A percentile compares a stretch with the other conserved stretches of the same genome.
Evolutionary conservation across 1,284 basidiomycete species (phyloP).

Genomic region (Fomitopsis pinicola): DNA sequence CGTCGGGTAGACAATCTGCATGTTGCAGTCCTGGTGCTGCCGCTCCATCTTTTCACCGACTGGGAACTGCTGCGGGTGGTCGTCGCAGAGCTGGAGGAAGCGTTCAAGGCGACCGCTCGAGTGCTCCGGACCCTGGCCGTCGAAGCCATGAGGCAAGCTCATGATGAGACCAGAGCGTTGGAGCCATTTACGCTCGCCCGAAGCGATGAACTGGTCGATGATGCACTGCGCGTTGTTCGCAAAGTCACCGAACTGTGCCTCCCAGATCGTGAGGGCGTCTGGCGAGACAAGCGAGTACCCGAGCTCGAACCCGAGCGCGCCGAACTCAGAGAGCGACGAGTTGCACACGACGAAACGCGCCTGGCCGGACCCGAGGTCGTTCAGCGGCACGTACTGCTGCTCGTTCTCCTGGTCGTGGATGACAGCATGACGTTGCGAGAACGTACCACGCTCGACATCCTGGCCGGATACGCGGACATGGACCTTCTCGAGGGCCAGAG

Average conservation of each 20-base stretch:
- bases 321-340: constrained; percentile 96
- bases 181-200: constrained; percentile 97
- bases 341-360: constrained; percentile 95
- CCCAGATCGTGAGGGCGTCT: constrained; percentile 94
- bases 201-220: constrained; percentile 98
- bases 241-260: constrained; percentile 99
- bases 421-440: constrained; percentile 98
- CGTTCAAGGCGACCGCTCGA: constrained; percentile 95
- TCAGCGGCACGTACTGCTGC: constrained; percentile 85
- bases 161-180: constrained; percentile 93
- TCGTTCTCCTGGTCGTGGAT: constrained; percentile 96
- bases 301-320: constrained; percentile 95
- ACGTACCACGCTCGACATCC: constrained; percentile 99
- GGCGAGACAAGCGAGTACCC: constrained; percentile 99
- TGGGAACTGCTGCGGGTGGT: constrained; percentile 93
- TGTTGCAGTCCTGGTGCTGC: constrained; percentile 98
- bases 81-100: constrained; percentile 97
- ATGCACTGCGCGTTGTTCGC: constrained; percentile 97
- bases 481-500: constrained; percentile 69
- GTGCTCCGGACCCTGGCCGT: constrained; percentile 99
- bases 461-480: constrained; percentile 97
- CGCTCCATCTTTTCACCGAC: constrained; percentile 88
- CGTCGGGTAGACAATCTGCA: constrained; percentile 98
- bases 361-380: constrained; percentile 85
- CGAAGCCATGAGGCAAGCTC: constrained; percentile 94